A percentile compares a stretch with the other conserved stretches of the same genome.
Conservation (phyloP, 805 yeast genomes). For the Sugiyamaella floridensis region DNA sequence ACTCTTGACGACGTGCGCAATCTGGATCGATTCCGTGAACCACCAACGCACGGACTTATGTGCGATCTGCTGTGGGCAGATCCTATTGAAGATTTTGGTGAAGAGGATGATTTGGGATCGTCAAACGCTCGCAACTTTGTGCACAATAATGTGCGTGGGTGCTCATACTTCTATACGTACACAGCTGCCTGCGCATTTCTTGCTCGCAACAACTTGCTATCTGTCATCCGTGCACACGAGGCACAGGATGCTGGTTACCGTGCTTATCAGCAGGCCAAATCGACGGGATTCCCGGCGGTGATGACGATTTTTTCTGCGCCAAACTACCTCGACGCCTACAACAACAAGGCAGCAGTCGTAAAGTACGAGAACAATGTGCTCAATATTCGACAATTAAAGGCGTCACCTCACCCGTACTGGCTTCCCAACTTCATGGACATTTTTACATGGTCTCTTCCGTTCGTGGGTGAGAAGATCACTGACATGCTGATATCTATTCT, state of each 20-base stretch:
- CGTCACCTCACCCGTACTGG: slow-evolving; percentile 94
- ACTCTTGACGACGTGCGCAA: slow-evolving; percentile 59
- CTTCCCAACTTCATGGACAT: slow-evolving; percentile 96
- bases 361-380: slow-evolving; percentile 87
- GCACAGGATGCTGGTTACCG: slow-evolving; percentile 97
- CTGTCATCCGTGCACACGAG: slow-evolving; percentile 93
- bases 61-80: slow-evolving; percentile 96
- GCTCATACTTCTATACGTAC: slow-evolving; percentile 85
- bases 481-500: slow-evolving; percentile 86
- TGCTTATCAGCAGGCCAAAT: slow-evolving; percentile 79
- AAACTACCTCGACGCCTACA: slow-evolving; percentile 84
- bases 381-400: slow-evolving; percentile 91
- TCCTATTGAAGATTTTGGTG: slow-evolving; percentile 85
- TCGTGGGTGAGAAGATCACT: slow-evolving; percentile 92
- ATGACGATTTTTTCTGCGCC: slow-evolving; percentile 94
- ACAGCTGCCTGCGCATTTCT: slow-evolving; percentile 74
- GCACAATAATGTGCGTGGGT: slow-evolving; percentile 76
- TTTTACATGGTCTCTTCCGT: slow-evolving; percentile 94
- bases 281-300: slow-evolving; percentile 83
- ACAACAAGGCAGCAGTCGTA: slow-evolving; percentile 90
- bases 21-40: slow-evolving; percentile 79
- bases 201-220: slow-evolving; percentile 66
- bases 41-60: slow-evolving; percentile 89
- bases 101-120: slow-evolving; percentile 32
- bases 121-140: slow-evolving; percentile 38